A percentile compares a stretch with the other conserved stretches of the same genome.
phyloP scores from a whole-genome alignment of 139 green algal species.

The Asterochloris sp. region DNA sequence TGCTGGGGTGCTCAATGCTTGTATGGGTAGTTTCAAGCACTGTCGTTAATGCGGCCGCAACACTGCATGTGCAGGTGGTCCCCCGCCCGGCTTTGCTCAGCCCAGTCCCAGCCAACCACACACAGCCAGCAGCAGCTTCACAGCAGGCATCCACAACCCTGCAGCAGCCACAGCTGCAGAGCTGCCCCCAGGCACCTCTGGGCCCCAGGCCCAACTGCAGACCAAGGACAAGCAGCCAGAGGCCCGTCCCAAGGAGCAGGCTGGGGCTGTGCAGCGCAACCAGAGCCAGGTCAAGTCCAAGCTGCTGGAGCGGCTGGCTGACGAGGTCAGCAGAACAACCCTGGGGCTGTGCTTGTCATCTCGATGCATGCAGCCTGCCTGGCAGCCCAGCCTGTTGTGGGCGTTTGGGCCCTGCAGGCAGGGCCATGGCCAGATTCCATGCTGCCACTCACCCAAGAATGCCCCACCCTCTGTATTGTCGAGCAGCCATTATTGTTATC shows the following conservation, averaged over 20 bases:
- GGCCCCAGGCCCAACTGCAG: not conserved
- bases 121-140: no score
- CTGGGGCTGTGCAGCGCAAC: conserved; percentile 7
- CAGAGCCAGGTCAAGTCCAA: conserved; percentile 7
- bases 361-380: no score
- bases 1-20: no score
- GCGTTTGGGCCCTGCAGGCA: not conserved
- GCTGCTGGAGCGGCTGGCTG: conserved; percentile 10
- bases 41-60: no score
- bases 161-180: not conserved
- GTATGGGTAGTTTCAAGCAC: no score
- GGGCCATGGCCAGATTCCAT: no score
- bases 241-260: not conserved
- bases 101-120: no score
- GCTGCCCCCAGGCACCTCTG: no score
- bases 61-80: no score
- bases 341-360: not conserved
- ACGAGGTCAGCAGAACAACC: not conserved
- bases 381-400: not conserved
- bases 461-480: not conserved
- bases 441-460: not conserved
- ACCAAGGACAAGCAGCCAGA: not conserved
- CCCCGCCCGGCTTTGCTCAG: no score
- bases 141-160: not conserved
- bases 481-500: not conserved